Percentiles rank a stretch among this genome's conserved stretches.
These are phyloP conservation scores for Penicillium silybi DNA, from an alignment of 495 filamentous ascomycete species.

Conservation along the genomic window DNA sequence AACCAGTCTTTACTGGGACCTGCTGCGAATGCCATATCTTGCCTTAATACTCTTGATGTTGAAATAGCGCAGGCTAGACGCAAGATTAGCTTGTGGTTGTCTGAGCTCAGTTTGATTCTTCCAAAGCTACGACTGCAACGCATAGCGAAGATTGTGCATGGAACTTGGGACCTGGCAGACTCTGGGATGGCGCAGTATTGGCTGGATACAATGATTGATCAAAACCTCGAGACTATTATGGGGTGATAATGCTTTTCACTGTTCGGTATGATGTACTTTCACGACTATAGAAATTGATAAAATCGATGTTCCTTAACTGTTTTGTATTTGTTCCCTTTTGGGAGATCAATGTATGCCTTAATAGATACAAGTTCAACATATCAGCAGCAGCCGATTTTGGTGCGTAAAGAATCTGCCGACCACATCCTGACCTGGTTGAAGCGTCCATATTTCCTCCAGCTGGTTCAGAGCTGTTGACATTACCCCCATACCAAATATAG, in stretches of 20 bases:
- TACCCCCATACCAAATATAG: conserved; percentile 15
- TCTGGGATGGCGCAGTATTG: conserved; percentile 17
- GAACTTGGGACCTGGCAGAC: conserved; percentile 23
- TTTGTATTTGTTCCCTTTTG: too few relatives aligned
- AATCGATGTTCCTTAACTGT: too few relatives aligned
- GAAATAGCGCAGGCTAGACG: conserved; percentile 26
- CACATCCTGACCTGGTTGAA: not conserved
- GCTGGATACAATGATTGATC: conserved; percentile 25
- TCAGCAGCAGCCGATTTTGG: conserved; percentile 8
- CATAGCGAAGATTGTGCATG: conserved; percentile 16
- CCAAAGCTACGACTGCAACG: conserved; percentile 25
- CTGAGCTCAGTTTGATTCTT: conserved; percentile 21
- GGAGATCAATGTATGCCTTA: not conserved
- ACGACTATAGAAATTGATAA: not conserved
- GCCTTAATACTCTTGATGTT: conserved; percentile 20
- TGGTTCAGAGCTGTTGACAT: conserved; percentile 15
- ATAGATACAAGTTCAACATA: conserved; percentile 3
- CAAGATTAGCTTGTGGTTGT: conserved; percentile 20
- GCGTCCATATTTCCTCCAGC: conserved; percentile 9
- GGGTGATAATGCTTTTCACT: conserved; percentile 8
- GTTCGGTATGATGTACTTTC: too few relatives aligned
- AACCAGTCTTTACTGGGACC: conserved; percentile 18
- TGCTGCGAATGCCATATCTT: conserved; percentile 15
- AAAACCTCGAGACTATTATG: conserved; percentile 25
- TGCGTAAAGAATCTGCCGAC: conserved; percentile 12